These are phyloP conservation scores for Monascus purpureus DNA, from an alignment of 495 filamentous ascomycete genomes.

Conservation along the genomic window DNA sequence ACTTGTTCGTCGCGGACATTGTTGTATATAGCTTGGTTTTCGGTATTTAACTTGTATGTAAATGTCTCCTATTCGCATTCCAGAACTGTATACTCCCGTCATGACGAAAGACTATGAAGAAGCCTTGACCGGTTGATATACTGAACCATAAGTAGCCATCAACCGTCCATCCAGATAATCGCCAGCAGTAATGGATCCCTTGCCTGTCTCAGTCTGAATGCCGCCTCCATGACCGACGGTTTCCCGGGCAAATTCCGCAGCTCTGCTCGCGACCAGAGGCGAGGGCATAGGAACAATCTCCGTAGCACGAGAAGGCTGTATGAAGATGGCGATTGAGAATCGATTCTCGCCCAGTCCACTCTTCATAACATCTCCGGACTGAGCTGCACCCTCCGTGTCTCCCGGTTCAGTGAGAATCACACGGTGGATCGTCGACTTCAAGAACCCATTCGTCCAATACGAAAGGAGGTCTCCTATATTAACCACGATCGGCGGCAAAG, in stretches of 20 bases:
- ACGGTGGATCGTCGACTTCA: slow-evolving; percentile 76
- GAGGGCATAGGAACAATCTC: slow-evolving; percentile 66
- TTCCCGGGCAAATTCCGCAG: too few species aligned
- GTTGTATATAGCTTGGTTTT: too few species aligned
- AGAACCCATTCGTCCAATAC: slow-evolving; percentile 80
- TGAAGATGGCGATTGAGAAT: slow-evolving; percentile 91
- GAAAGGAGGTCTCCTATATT: slow-evolving; percentile 87
- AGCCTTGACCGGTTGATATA: too few species aligned
- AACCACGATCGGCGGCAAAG: slow-evolving; percentile 65
- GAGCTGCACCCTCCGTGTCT: too few species aligned
- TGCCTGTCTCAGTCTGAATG: slow-evolving; percentile 27
- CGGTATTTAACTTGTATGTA: too few species aligned
- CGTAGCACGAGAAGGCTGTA: slow-evolving; percentile 66
- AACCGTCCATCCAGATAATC: slow-evolving; percentile 70
- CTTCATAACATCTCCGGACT: too few species aligned
- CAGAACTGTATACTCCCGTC: too few species aligned
- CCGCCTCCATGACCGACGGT: slow-evolving; percentile 30
- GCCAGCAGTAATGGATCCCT: slow-evolving; percentile 58
- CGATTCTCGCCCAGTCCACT: too few species aligned
- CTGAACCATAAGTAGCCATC: slow-evolving; percentile 69
- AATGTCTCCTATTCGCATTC: too few species aligned
- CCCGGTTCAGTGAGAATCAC: slow-evolving; percentile 51
- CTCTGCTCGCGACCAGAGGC: slow-evolving; percentile 35
- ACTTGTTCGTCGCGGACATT: too few species aligned
- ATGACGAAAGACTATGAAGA: too few species aligned